Evolutionary conservation across 1,284 basidiomycete genomes (phyloP), one percentile per base, ranked within the genome.

Genomic region (Ceratobasidium sp.): DNA sequence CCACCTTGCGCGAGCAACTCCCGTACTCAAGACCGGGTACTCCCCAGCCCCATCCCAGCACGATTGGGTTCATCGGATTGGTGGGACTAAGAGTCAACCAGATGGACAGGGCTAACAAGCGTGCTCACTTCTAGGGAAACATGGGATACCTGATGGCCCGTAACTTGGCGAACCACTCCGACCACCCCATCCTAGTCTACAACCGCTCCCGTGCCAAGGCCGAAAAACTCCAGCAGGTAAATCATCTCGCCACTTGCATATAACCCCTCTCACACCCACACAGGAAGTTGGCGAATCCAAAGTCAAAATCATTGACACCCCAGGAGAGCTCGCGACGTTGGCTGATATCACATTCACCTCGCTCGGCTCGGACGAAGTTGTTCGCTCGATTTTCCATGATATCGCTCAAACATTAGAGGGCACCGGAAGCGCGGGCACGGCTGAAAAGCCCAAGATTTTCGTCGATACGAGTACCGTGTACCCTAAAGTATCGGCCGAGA

Each of bases 301-400:
- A 72, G 78, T 88, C 75, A 76, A 76, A 35, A 81, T 90, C 52
- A 88, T 88, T 2, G 78, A 84, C 25, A 80, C 80, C 67, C 79
- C 84, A 20, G 84, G 81, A 50, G 82, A 91, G 70, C 74, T 93
- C 68, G 90, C 83, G 0, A 76, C 73, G 13, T 81, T 88, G 74
- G 91, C 90, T 76, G 92, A 96, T 78, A 79, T 96, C 73, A 85
- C 96, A 75, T 81, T 96, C 76, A 91, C 91, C 47, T 89, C 85
- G 71, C 83, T 96, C 31, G 84, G 86, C 15, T 86, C 85, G 73
- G 94, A 97, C 74, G 84, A 84, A 7, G 90, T 86, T 8, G 90
- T 93, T 8, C 85, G 86, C 77, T 78, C 77, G n/a, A 82, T 92
- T 7, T 94, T 91, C 76, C 79, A 82, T 50, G 77, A 85, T 62